Evolutionary conservation across 2,329 filamentous ascomycete genomes (phyloP).

Genomic region (Stachybotrys elegans): DNA sequence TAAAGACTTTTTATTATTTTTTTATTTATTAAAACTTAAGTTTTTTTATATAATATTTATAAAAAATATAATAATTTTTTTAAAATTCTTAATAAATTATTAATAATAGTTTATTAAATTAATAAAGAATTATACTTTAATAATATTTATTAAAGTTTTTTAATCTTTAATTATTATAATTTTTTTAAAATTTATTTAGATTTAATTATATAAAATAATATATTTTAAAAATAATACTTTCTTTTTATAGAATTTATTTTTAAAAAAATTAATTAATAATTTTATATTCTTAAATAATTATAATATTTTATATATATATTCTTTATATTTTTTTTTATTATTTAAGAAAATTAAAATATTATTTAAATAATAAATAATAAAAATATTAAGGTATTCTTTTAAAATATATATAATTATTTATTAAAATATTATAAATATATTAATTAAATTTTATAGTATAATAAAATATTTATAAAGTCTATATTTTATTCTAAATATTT

Average conservation of each 20-base stretch:
- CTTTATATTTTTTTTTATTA: neutral
- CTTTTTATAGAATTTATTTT: neutral
- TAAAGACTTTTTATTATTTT: slow-evolving; percentile 5
- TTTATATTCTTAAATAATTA: slow-evolving; percentile 5
- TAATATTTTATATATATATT: slow-evolving; percentile 5
- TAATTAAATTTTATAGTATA: slow-evolving; percentile 2
- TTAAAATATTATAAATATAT: slow-evolving; percentile 5
- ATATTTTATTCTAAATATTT: neutral
- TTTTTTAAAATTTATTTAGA: slow-evolving; percentile 4
- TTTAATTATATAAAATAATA: neutral
- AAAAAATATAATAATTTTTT: slow-evolving; percentile 5
- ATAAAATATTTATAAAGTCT: neutral
- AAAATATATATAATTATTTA: slow-evolving; percentile 6
- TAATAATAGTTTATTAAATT: neutral
- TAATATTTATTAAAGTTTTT: neutral
- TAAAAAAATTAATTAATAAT: neutral
- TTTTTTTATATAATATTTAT: slow-evolving; percentile 9
- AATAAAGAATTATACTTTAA: no score
- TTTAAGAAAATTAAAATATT: neutral
- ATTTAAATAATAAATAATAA: neutral
- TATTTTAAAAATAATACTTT: neutral
- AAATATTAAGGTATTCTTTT: slow-evolving; percentile 1
- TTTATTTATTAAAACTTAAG: slow-evolving; percentile 1
- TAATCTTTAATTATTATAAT: slow-evolving; percentile 5
- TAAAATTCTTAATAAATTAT: slow-evolving; percentile 1